Percentiles rank a stretch among this genome's conserved stretches.
These are phyloP conservation scores for Breviolum minutum DNA, from an alignment of 73 alveolate species.

Conservation along the genomic window DNA sequence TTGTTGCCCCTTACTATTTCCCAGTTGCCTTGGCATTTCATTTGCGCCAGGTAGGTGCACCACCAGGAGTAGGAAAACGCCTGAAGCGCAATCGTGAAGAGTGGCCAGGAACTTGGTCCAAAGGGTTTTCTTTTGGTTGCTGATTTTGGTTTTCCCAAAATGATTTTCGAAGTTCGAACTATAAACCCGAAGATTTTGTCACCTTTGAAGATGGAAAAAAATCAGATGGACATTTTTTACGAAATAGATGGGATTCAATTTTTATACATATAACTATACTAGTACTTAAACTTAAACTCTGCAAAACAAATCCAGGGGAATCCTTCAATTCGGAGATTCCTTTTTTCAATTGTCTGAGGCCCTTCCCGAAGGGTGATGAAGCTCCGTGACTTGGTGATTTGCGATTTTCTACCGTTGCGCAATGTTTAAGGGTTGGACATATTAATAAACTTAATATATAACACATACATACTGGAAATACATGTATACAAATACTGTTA, in stretches of 20 bases:
- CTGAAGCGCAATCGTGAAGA: constrained; percentile 38
- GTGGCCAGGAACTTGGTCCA: constrained; percentile 43
- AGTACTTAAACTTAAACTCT: background rate
- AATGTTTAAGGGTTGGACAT: no score
- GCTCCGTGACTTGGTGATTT: constrained; percentile 15
- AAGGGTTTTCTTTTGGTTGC: background rate
- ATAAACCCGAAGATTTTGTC: background rate
- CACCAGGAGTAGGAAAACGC: constrained; percentile 77
- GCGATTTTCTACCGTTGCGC: no score
- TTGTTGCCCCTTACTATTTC: no score
- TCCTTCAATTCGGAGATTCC: no score
- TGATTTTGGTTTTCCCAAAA: background rate
- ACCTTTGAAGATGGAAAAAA: background rate
- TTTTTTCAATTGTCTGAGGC: no score
- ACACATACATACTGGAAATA: no score
- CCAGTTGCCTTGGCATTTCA: no score
- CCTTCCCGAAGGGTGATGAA: constrained; percentile 32
- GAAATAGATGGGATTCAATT: background rate
- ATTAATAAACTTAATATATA: no score
- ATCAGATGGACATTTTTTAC: background rate
- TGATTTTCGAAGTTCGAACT: no score
- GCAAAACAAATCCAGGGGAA: no score
- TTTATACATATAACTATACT: background rate
- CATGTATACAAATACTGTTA: no score
- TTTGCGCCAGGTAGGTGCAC: constrained; percentile 79